Evolutionary conservation across 2,329 filamentous ascomycete species (phyloP).

Genomic region (Clonostachys chloroleuca): DNA sequence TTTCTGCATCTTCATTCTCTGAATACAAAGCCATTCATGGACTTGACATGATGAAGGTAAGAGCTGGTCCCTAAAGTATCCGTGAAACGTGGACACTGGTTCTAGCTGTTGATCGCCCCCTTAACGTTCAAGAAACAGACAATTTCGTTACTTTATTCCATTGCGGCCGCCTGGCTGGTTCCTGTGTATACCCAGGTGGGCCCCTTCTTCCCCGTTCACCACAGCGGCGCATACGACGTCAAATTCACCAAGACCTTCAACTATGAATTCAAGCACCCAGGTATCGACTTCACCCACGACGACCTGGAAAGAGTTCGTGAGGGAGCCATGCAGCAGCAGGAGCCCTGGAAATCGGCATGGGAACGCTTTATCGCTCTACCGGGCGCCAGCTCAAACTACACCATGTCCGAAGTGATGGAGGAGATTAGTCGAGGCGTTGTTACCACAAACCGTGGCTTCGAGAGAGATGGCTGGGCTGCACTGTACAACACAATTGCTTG

Average conservation of each 20-base stretch:
- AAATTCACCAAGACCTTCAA: not conserved
- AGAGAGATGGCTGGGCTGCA: not conserved
- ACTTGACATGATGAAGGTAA: too few species aligned
- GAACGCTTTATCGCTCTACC: not conserved
- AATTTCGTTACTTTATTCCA: too few species aligned
- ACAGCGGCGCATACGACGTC: not conserved
- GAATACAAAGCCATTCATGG: too few species aligned
- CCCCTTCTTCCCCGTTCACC: not conserved
- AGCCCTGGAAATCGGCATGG: not conserved
- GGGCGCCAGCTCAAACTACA: not conserved
- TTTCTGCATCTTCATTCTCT: too few species aligned
- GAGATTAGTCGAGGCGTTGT: not conserved
- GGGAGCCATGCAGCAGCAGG: not conserved
- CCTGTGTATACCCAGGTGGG: not conserved
- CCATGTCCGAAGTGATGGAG: not conserved
- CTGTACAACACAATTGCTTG: not conserved
- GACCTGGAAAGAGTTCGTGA: not conserved
- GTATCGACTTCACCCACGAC: not conserved
- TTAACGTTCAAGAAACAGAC: too few species aligned
- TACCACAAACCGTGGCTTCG: not conserved
- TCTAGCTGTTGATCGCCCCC: too few species aligned
- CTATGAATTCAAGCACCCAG: not conserved
- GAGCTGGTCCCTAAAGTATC: too few species aligned
- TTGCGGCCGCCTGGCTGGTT: too few species aligned
- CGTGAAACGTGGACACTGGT: too few species aligned